A percentile compares a stretch with the other conserved stretches of the same genome.
These are phyloP conservation scores for Musa balbisiana DNA, from an alignment of 202 grass and related monocot species.

Conservation along the genomic window DNA sequence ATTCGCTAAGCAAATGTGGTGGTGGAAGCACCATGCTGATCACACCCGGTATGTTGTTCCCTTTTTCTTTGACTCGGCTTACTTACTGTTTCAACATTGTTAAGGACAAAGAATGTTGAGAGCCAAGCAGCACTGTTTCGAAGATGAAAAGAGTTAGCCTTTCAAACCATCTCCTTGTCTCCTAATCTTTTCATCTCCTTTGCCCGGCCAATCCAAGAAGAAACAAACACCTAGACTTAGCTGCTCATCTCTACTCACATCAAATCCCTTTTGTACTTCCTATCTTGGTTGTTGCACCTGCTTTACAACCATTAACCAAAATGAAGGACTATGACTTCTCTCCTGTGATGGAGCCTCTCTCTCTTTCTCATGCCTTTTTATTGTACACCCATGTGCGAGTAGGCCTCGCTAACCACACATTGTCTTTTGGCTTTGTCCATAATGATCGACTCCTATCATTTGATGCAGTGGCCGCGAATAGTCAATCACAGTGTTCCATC, in stretches of 20 bases:
- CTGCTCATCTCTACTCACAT: neutral
- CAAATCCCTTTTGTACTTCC: neutral
- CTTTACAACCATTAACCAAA: neutral
- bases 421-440: too few species aligned
- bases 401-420: too few species aligned
- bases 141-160: neutral
- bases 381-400: too few species aligned
- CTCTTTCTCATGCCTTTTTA: too few species aligned
- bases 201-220: neutral
- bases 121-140: neutral
- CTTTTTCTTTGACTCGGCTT: neutral
- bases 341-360: neutral
- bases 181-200: neutral
- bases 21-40: too few species aligned
- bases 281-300: neutral
- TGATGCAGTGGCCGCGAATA: too few species aligned
- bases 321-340: neutral
- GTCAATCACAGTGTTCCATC: too few species aligned
- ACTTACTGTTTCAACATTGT: neutral
- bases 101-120: neutral
- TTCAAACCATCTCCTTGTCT: neutral
- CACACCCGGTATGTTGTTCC: neutral
- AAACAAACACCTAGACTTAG: neutral
- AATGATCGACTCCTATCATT: too few species aligned
- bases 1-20: too few species aligned